Evolutionary conservation across 208 protist species (phyloP).

Genomic region (Crithidia fasciculata): DNA sequence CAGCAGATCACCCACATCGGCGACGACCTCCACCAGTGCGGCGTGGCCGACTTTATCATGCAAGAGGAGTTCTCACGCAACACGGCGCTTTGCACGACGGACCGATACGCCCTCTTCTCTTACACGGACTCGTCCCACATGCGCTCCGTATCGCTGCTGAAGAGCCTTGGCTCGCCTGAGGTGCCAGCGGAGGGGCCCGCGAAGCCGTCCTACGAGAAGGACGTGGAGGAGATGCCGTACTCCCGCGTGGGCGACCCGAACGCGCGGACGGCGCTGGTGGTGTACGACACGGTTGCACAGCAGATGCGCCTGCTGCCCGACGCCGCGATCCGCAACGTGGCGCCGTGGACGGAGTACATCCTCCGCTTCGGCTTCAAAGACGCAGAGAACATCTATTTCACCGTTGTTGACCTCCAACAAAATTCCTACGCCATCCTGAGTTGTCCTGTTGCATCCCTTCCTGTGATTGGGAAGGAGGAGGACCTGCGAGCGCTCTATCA

Average conservation of each 20-base stretch:
- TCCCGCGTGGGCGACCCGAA: conserved; percentile 83
- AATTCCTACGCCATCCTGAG: conserved; percentile 67
- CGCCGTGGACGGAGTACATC: conserved; percentile 83
- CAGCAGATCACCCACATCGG: conserved; percentile 71
- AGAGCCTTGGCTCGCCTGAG: conserved; percentile 30
- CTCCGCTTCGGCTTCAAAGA: conserved; percentile 85
- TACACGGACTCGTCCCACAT: conserved; percentile 82
- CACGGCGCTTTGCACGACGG: conserved; percentile 86
- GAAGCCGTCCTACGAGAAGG: conserved; percentile 16
- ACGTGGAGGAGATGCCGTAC: conserved; percentile 77
- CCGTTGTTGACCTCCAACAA: conserved; percentile 69
- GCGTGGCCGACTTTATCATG: conserved; percentile 90
- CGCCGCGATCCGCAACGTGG: conserved; percentile 33
- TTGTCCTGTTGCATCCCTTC: conserved; percentile 58
- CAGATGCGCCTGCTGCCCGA: conserved; percentile 59
- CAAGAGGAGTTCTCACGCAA: conserved; percentile 93
- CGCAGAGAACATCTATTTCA: conserved; percentile 65
- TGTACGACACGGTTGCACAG: conserved; percentile 48
- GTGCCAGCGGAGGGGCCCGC: conserved; percentile 19
- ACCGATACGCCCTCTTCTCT: conserved; percentile 69
- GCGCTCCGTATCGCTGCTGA: conserved; percentile 62
- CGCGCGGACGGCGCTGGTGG: conserved; percentile 55
- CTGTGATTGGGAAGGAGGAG: conserved; percentile 39
- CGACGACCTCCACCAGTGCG: conserved; percentile 67
- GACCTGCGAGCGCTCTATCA: conserved; percentile 35